Conservation (phyloP, 257 asterid species). For the Primulina tabacum region DNA sequence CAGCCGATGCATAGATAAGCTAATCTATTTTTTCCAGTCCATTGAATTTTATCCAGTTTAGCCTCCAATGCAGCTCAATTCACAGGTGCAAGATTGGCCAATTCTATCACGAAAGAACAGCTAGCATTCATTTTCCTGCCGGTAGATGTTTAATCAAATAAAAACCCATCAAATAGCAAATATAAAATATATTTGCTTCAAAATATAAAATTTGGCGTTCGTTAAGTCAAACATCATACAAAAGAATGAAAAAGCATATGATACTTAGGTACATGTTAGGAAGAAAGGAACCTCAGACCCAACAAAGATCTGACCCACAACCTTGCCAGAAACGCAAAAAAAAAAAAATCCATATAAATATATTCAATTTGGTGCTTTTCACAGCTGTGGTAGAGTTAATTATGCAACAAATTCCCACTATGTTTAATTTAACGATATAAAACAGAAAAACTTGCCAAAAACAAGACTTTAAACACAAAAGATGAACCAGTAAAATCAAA, state of each 20-base stretch:
- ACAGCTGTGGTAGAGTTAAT: slow-evolving; percentile 7
- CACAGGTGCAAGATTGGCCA: slow-evolving; percentile 7
- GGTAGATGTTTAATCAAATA: neutral
- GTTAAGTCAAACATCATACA: neutral
- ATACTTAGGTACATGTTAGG: neutral
- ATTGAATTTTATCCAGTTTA: slow-evolving; percentile 7
- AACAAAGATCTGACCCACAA: slow-evolving; percentile 13
- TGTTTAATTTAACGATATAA: neutral
- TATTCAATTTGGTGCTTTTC: neutral
- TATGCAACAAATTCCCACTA: neutral
- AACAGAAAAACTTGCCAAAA: neutral
- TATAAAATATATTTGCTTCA: neutral
- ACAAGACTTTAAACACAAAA: neutral
- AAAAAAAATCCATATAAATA: neutral
- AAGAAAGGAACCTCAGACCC: neutral
- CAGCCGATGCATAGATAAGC: slow-evolving; percentile 33
- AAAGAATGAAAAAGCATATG: neutral
- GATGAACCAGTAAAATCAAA: neutral
- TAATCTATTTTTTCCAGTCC: slow-evolving; percentile 28
- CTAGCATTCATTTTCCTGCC: neutral
- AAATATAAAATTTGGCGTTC: neutral
- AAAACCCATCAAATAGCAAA: slow-evolving; percentile 10
- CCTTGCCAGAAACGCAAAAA: slow-evolving; percentile 3
- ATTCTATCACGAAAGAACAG: slow-evolving; percentile 14
- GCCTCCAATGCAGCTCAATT: slow-evolving; percentile 21